A percentile compares a stretch with the other conserved stretches of the same genome.
These are phyloP conservation scores for Candida nitratophila DNA, from an alignment of 805 yeast species.

Conservation along the genomic window DNA sequence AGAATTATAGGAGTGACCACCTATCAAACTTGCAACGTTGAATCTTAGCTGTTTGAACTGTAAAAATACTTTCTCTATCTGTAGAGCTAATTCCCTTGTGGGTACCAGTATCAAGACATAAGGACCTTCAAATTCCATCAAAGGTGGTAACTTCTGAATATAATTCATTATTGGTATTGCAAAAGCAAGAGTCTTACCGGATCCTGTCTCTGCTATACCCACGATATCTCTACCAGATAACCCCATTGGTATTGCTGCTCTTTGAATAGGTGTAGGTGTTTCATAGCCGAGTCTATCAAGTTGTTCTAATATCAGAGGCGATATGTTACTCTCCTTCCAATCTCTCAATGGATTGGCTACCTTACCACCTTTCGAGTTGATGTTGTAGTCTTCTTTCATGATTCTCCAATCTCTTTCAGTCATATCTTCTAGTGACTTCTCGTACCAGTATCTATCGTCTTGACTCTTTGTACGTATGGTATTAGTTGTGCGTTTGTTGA, in stretches of 20 bases:
- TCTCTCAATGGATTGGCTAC: conserved; percentile 55
- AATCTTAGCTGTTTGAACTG: conserved; percentile 28
- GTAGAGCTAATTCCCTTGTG: conserved; percentile 89
- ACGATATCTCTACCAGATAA: conserved; percentile 55
- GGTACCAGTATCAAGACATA: conserved; percentile 79
- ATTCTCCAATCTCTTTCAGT: conserved; percentile 84
- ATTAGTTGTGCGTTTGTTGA: conserved; percentile 9
- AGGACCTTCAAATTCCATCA: conserved; percentile 59
- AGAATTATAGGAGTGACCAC: conserved; percentile 82
- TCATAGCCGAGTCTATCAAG: conserved; percentile 35
- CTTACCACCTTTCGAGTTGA: conserved; percentile 46
- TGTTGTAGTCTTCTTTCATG: conserved; percentile 68
- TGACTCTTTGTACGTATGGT: conserved; percentile 14
- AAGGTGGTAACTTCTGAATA: conserved; percentile 37
- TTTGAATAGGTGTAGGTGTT: conserved; percentile 85
- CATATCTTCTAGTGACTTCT: conserved; percentile 62
- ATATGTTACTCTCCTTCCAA: conserved; percentile 64
- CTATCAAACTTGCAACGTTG: conserved; percentile 63
- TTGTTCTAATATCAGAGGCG: conserved; percentile 31
- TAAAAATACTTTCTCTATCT: conserved; percentile 62
- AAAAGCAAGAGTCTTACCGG: conserved; percentile 89
- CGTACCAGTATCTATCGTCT: conserved; percentile 52
- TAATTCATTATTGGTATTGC: conserved; percentile 63
- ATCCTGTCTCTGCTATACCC: conserved; percentile 95
- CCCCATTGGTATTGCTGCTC: conserved; percentile 78